phyloP scores from a whole-genome alignment of 768 basidiomycete species.

The Trametes cubensis region DNA sequence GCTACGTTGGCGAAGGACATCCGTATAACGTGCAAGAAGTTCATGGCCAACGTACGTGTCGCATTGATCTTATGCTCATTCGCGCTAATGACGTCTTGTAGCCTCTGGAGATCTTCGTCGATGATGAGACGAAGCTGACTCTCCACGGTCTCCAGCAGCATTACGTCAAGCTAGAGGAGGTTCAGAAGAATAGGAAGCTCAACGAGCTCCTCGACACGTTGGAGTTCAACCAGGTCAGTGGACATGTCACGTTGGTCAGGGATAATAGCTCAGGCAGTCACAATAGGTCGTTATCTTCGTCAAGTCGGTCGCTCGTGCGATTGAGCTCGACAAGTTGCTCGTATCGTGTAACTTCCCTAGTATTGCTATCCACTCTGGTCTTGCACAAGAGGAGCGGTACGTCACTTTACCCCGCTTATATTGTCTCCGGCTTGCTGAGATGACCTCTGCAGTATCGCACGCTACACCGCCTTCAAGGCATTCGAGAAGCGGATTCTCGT shows the following conservation, averaged over 20 bases:
- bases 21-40: constrained; percentile 97
- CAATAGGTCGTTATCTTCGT: constrained; percentile 97
- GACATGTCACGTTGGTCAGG: not conserved
- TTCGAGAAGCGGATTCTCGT: constrained; percentile 99
- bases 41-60: constrained; percentile 94
- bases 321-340: constrained; percentile 93
- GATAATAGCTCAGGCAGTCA: not conserved
- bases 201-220: constrained; percentile 94
- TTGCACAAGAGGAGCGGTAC: constrained; percentile 95
- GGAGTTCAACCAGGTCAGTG: constrained; percentile 93
- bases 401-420: constrained; percentile 29
- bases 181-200: constrained; percentile 93
- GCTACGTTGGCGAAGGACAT: constrained; percentile 98
- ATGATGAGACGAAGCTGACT: constrained; percentile 98
- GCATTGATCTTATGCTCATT: not conserved
- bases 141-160: constrained; percentile 98
- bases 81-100: constrained; percentile 36
- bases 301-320: constrained; percentile 95
- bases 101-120: constrained; percentile 99
- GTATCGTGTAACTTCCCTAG: constrained; percentile 98
- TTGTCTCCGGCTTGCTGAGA: constrained; percentile 12
- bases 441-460: constrained; percentile 65
- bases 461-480: constrained; percentile 97
- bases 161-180: constrained; percentile 96
- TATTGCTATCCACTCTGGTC: constrained; percentile 94